Conservation (phyloP, 2,329 filamentous ascomycete genomes). For the Fusarium sp. region DNA sequence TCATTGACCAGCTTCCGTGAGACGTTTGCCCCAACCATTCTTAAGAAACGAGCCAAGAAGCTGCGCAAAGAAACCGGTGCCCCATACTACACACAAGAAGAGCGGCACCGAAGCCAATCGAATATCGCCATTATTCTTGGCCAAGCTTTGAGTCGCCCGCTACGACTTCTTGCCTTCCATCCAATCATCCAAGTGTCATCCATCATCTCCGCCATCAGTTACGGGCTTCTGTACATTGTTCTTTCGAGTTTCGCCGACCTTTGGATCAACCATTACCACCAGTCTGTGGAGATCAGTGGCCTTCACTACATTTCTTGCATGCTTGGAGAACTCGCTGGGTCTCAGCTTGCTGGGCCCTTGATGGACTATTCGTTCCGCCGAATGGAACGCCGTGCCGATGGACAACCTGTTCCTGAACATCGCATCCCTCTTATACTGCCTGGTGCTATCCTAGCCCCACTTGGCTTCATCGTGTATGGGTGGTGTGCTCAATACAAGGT, state of each 20-base stretch:
- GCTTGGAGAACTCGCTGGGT: conserved; percentile 70
- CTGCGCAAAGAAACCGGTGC: conserved; percentile 49
- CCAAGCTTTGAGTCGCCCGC: conserved; percentile 63
- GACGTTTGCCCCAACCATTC: conserved; percentile 53
- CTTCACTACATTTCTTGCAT: conserved; percentile 74
- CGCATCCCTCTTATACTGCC: conserved; percentile 43
- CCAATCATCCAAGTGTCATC: conserved; percentile 70
- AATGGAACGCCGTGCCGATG: conserved; percentile 32
- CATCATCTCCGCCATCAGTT: conserved; percentile 68
- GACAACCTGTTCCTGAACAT: conserved; percentile 36
- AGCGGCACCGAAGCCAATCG: conserved; percentile 49
- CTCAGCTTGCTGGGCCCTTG: conserved; percentile 58
- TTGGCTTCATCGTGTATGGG: conserved; percentile 57
- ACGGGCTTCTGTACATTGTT: conserved; percentile 73
- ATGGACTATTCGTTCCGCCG: conserved; percentile 55
- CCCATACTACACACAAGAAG: conserved; percentile 51
- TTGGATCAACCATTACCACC: conserved; percentile 66
- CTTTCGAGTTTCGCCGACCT: conserved; percentile 71
- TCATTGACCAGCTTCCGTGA: conserved; percentile 52
- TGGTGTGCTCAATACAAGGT: conserved; percentile 55
- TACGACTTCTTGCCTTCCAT: conserved; percentile 68
- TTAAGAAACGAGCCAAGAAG: conserved; percentile 48
- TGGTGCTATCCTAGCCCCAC: conserved; percentile 57
- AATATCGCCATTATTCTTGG: conserved; percentile 42
- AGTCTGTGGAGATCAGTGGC: conserved; percentile 69